phyloP scores from a whole-genome alignment of 495 filamentous ascomycete genomes.

The Rusavskia elegans region DNA sequence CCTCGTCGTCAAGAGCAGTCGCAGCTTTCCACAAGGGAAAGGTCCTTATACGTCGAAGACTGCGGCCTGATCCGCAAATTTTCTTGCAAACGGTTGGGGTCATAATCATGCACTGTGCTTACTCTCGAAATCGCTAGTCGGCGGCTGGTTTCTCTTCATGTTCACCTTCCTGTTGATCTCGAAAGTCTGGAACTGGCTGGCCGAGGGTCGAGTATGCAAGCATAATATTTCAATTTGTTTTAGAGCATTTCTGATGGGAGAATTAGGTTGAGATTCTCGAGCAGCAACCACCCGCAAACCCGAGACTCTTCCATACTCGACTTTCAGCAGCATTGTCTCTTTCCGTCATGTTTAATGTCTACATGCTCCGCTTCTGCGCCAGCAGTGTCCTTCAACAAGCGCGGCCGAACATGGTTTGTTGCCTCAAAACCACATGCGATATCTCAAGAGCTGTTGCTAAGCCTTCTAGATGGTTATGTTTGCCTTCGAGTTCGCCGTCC shows the following conservation, averaged over 20 bases:
- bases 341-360: constrained; percentile 58
- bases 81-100: neutral
- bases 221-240: neutral
- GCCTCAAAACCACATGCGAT: neutral
- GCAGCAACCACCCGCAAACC: constrained; percentile 86
- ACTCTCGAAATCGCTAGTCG: constrained; percentile 28
- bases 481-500: constrained; percentile 86
- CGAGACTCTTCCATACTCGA: constrained; percentile 73
- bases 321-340: constrained; percentile 63
- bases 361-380: constrained; percentile 65
- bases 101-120: neutral
- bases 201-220: constrained; percentile 48
- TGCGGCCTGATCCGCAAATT: neutral
- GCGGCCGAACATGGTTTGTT: constrained; percentile 61
- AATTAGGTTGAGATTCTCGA: constrained; percentile 66
- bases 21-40: no score
- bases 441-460: neutral
- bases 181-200: constrained; percentile 97
- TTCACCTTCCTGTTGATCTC: constrained; percentile 82
- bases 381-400: constrained; percentile 70
- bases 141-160: constrained; percentile 89
- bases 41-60: no score
- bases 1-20: no score
- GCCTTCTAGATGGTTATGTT: constrained; percentile 78
- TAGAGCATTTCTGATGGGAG: neutral